A percentile compares a stretch with the other conserved stretches of the same genome.
Evolutionary conservation across 257 asterid genomes (phyloP).

Genomic region (Penstemon davidsonii): DNA sequence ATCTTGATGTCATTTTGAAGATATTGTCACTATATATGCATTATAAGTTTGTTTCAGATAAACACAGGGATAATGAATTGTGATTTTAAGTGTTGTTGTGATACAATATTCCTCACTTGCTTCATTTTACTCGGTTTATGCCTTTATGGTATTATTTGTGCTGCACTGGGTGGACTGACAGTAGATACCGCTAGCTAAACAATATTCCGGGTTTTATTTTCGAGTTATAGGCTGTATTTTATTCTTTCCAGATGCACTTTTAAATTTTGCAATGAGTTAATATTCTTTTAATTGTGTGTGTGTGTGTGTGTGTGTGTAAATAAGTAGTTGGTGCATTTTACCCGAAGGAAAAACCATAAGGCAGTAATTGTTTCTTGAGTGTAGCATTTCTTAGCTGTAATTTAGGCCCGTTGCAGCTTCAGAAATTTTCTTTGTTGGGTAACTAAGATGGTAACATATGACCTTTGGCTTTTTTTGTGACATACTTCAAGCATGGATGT

Average conservation of each 20-base stretch:
- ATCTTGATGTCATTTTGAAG: too few species aligned
- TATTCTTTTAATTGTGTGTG: conserved; percentile 22
- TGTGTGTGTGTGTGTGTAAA: not conserved
- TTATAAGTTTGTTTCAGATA: not conserved
- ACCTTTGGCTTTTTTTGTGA: conserved; percentile 16
- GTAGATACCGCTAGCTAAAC: too few species aligned
- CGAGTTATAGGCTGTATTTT: too few species aligned
- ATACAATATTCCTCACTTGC: too few species aligned
- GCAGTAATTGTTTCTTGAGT: conserved; percentile 1
- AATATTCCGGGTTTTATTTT: too few species aligned
- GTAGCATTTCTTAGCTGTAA: conserved; percentile 3
- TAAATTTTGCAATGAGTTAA: not conserved
- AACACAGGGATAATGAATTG: too few species aligned
- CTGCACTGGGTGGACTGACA: too few species aligned
- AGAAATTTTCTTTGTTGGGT: not conserved
- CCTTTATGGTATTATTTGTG: too few species aligned
- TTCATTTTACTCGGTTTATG: too few species aligned
- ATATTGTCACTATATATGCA: too few species aligned
- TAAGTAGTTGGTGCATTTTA: not conserved
- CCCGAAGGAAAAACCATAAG: not conserved
- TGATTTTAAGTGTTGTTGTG: too few species aligned
- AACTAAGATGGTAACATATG: conserved; percentile 16
- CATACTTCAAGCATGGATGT: not conserved
- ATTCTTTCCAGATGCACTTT: too few species aligned
- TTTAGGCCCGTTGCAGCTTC: conserved; percentile 13